These are phyloP conservation scores for Diaporthe humulicola DNA, from an alignment of 2,329 filamentous ascomycete genomes.

Conservation along the genomic window DNA sequence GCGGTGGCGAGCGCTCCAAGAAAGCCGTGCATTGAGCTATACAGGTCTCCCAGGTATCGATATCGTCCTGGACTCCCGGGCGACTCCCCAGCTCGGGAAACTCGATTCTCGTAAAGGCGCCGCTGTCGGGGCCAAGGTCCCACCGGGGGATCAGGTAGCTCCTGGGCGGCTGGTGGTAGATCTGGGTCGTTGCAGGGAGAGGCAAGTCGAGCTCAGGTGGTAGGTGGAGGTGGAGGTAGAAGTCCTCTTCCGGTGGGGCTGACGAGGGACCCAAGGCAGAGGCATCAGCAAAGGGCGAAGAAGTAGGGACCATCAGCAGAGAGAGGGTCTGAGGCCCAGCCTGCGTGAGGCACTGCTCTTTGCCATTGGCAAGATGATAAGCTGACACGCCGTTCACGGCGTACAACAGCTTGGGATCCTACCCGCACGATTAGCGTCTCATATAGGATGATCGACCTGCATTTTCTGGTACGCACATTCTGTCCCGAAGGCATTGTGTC, in stretches of 20 bases:
- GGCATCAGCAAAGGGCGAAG: slow-evolving; percentile 74
- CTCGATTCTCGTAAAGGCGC: slow-evolving; percentile 93
- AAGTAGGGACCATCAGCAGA: slow-evolving; percentile 94
- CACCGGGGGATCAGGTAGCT: slow-evolving; percentile 96
- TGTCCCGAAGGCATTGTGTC: slow-evolving; percentile 59
- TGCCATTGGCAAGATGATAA: slow-evolving; percentile 90
- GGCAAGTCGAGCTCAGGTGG: slow-evolving; percentile 95
- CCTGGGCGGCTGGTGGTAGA: slow-evolving; percentile 93
- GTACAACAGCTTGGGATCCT: slow-evolving; percentile 77
- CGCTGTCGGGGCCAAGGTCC: slow-evolving; percentile 89
- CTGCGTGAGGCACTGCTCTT: slow-evolving; percentile 84
- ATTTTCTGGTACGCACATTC: slow-evolving; percentile 51
- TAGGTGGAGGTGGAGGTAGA: slow-evolving; percentile 95
- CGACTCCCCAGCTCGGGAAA: slow-evolving; percentile 83
- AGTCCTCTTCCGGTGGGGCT: slow-evolving; percentile 82
- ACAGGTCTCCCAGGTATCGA: slow-evolving; percentile 97
- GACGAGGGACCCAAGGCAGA: slow-evolving; percentile 64
- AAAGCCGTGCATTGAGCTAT: slow-evolving; percentile 98
- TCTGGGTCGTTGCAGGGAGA: slow-evolving; percentile 93
- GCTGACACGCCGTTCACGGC: slow-evolving; percentile 88
- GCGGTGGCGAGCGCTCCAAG: slow-evolving; percentile 83
- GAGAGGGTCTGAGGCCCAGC: slow-evolving; percentile 92
- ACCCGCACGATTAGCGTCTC: slow-evolving; percentile 32
- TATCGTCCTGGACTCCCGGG: slow-evolving; percentile 85
- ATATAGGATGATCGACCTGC: not conserved